These are phyloP conservation scores for Capsicum baccatum DNA, from an alignment of 257 asterid species.

Conservation along the genomic window DNA sequence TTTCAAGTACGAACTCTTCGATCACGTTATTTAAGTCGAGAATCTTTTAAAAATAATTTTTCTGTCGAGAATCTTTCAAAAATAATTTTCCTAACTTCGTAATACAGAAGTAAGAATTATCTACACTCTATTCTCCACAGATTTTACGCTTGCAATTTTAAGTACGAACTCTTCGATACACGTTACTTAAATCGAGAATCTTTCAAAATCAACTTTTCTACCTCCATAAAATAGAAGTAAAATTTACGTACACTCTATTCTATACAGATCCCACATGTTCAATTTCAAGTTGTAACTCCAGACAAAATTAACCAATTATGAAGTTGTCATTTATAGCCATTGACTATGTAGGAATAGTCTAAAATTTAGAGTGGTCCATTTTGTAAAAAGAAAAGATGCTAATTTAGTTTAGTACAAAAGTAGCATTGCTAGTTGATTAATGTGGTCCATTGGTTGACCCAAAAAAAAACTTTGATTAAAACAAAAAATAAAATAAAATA, in stretches of 20 bases:
- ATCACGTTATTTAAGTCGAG: not conserved
- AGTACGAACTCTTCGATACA: not conserved
- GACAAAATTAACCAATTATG: not conserved
- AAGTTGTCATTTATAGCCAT: not conserved
- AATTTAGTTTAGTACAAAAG: not conserved
- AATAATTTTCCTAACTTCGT: not conserved
- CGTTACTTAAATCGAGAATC: not conserved
- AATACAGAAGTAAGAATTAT: not conserved
- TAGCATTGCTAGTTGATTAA: not conserved
- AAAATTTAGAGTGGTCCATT: not conserved
- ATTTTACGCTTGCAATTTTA: not conserved
- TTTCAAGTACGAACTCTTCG: not conserved
- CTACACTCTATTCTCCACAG: accelerated
- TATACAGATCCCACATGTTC: accelerated
- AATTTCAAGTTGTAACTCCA: not conserved
- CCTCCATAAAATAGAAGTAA: not conserved
- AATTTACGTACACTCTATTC: not conserved
- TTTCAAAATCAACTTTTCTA: not conserved
- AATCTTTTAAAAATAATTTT: not conserved
- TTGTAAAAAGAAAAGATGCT: not conserved
- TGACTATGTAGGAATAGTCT: not conserved
- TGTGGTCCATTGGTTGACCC: not conserved
- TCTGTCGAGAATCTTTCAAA: not conserved
- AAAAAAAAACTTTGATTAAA: not conserved
- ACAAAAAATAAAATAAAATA: not conserved